Conservation (phyloP, 2,329 filamentous ascomycete species). For the Trichoderma lentiforme region DNA sequence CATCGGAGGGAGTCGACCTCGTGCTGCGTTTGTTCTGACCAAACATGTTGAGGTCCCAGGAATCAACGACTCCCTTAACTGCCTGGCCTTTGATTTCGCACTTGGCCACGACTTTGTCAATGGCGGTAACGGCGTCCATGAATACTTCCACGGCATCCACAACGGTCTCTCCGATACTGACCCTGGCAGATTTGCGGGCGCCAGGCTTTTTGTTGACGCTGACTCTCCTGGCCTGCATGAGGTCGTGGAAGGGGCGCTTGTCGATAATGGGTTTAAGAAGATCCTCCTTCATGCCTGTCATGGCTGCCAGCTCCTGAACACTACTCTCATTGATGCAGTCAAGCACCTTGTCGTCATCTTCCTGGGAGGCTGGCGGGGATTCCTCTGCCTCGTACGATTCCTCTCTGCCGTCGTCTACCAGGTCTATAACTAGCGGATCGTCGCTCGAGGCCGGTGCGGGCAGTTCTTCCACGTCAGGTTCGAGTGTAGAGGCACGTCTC, state of each 20-base stretch:
- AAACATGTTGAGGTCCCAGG: conserved; percentile 49
- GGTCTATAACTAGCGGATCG: conserved; percentile 34
- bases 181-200: conserved; percentile 43
- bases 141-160: conserved; percentile 62
- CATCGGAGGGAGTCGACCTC: conserved; percentile 30
- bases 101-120: conserved; percentile 74
- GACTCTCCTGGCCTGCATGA: conserved; percentile 66
- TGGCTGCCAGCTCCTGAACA: conserved; percentile 72
- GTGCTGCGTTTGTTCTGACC: conserved; percentile 39
- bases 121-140: conserved; percentile 74
- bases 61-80: conserved; percentile 45
- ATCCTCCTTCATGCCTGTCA: conserved; percentile 70
- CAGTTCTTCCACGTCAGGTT: conserved; percentile 23
- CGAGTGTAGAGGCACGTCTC: conserved; percentile 21
- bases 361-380: conserved; percentile 28
- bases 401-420: conserved; percentile 41
- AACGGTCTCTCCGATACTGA: conserved; percentile 51
- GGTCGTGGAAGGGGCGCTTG: conserved; percentile 67
- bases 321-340: conserved; percentile 81
- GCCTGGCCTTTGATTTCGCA: conserved; percentile 69
- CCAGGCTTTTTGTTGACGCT: conserved; percentile 49
- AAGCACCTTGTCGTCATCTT: conserved; percentile 54
- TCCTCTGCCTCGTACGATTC: conserved; percentile 39
- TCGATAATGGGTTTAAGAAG: conserved; percentile 67
- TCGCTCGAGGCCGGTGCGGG: conserved; percentile 31